Base-by-base conservation (phyloP, 2,329 filamentous ascomycete species). In the Lojkania enalia region DNA sequence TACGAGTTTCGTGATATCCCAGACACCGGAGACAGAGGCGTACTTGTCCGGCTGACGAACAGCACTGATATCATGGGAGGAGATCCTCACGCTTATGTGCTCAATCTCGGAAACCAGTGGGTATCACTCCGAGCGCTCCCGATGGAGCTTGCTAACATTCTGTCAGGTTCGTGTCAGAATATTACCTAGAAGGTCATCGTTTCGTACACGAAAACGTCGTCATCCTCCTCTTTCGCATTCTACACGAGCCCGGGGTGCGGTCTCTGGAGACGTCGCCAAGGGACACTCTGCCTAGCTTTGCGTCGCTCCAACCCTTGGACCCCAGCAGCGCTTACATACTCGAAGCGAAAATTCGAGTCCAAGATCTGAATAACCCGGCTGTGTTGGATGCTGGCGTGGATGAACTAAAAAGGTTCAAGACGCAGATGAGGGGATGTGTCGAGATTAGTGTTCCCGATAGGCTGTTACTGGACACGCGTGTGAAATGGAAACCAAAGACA, bases 181-280 rank as follows among this genome's bases (percentile, higher is more conserved):
- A 80, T 57, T 67, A 81, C 39, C 61, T 80, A 15, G 73, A 79
- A 56, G 82, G 82, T 18, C 74, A 82, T 55, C 74, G 76, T 44
- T 80, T 84, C 54, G 74, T 84, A 27, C 72, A 78, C 44, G 75
- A 78, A 41, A 81, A 84, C 55, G 75, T 81, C 42, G 70, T 81
- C 35, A 66, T 85, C 37, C 76, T 77, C 46, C 63, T 85, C 20
- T 76, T 81, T 55, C 80, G 80, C 23, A 69, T 82, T 18, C 67
- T 82, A 15, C 70, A 68, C 63, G 55, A 78, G 71, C 61, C 75
- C 68, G 54, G 58, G 40, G 54, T 69, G 19, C 67, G 67, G 38
- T 59, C 58, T 21, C 30, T 63, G n/a, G 57, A 66, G 31, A 54
- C 58, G 20, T 43, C 55, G 20, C 64, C 57, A 21, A 68, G 67